Evolutionary conservation across 352 stramenopile genomes (phyloP).

Genomic region (Phytophthora chlamydospora): DNA sequence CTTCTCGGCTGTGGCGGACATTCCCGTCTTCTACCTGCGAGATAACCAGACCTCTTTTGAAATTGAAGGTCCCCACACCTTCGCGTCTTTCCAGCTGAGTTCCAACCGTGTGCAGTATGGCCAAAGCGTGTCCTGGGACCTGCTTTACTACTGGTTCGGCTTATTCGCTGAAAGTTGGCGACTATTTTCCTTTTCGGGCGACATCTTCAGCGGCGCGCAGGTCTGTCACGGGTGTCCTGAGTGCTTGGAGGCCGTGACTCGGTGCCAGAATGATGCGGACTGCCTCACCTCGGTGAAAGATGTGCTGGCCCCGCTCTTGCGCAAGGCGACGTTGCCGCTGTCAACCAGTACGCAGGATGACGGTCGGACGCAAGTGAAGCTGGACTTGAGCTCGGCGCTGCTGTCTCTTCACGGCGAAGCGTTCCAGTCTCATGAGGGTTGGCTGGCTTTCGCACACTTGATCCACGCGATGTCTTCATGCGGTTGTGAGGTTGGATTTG

Average conservation of each 20-base stretch:
- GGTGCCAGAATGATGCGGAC: constrained; percentile 26
- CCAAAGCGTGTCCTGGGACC: constrained; percentile 2
- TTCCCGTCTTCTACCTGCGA: constrained; percentile 18
- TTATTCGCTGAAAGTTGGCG: background rate
- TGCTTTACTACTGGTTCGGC: constrained; percentile 25
- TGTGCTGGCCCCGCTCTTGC: constrained; percentile 20
- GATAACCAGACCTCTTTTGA: background rate
- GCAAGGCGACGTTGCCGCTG: constrained; percentile 8
- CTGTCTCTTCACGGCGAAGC: constrained; percentile 14
- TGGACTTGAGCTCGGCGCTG: constrained; percentile 14
- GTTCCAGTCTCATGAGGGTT: constrained; percentile 26
- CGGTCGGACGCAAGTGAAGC: background rate
- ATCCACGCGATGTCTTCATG: constrained; percentile 10
- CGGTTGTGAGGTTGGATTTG: constrained; percentile 20
- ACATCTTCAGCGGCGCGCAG: constrained; percentile 13
- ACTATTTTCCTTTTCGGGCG: constrained; percentile 7
- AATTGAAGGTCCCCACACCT: background rate
- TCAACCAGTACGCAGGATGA: constrained; percentile 3
- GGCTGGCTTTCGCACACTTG: constrained; percentile 20
- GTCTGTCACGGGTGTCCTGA: constrained; percentile 23
- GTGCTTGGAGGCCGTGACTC: constrained; percentile 24
- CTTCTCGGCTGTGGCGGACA: constrained; percentile 4
- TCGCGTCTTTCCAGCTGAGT: constrained; percentile 18
- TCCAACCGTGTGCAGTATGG: constrained; percentile 23
- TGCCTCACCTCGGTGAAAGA: constrained; percentile 17